Percentiles rank a stretch among this genome's conserved stretches.
Conservation (phyloP, 75 land plant genomes). For the Larix kaempferi region DNA sequence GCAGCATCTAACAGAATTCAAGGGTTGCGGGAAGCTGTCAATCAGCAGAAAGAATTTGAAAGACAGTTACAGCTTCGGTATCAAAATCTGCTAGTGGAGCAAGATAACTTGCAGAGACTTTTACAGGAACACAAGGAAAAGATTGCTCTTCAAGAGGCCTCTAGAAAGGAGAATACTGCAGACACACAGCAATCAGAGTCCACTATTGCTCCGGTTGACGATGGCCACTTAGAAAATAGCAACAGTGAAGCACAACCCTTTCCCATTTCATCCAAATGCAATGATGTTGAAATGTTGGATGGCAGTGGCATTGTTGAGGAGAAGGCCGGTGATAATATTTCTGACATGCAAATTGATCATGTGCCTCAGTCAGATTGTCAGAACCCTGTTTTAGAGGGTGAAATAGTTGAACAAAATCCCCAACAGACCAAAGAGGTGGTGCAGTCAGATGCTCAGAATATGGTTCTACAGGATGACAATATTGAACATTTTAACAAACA, state of each 20-base stretch:
- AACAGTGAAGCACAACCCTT: neutral
- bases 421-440: neutral
- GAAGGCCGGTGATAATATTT: neutral
- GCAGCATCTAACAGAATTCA: constrained; percentile 81
- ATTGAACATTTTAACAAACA: neutral
- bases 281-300: constrained; percentile 4
- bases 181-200: neutral
- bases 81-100: constrained; percentile 63
- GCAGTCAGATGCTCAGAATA: neutral
- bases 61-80: constrained; percentile 59
- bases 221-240: neutral
- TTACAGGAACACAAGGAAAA: constrained; percentile 41
- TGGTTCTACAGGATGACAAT: neutral
- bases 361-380: neutral
- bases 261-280: neutral
- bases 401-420: neutral
- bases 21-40: constrained; percentile 64
- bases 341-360: neutral
- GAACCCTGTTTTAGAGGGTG: neutral
- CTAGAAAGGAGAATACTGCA: neutral
- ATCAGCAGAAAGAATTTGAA: constrained; percentile 84
- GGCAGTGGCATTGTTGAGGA: neutral
- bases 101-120: constrained; percentile 45
- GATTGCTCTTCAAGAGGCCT: constrained; percentile 8
- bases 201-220: neutral